Percentiles rank a stretch among this genome's conserved stretches.
These are phyloP conservation scores for Diplodia intermedia DNA, from an alignment of 2,329 filamentous ascomycete species.

Conservation along the genomic window DNA sequence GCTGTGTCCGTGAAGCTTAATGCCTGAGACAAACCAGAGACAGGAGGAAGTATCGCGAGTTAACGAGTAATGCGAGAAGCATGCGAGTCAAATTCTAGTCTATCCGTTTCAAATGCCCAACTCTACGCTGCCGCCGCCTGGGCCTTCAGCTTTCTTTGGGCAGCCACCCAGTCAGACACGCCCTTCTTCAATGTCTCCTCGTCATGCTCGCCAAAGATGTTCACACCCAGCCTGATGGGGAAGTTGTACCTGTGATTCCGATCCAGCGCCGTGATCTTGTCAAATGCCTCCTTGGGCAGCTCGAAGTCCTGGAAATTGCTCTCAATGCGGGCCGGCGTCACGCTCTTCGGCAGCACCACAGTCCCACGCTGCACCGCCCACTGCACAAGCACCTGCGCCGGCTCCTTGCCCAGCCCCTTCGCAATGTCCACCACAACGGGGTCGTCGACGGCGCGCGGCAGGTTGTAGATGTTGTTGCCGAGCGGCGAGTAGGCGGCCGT, in stretches of 20 bases:
- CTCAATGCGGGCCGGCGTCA: conserved; percentile 40
- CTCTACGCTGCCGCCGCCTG: conserved; percentile 7
- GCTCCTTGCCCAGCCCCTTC: conserved; percentile 73
- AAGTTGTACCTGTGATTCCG: conserved; percentile 44
- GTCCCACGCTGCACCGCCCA: conserved; percentile 84
- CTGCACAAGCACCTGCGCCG: conserved; percentile 81
- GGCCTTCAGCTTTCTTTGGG: conserved; percentile 39
- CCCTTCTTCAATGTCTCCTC: conserved; percentile 38
- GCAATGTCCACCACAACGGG: conserved; percentile 70
- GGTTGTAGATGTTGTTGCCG: conserved; percentile 66
- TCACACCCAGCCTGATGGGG: conserved; percentile 31
- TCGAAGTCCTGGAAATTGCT: conserved; percentile 47
- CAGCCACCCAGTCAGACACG: conserved; percentile 47
- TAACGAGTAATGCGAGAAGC: not conserved
- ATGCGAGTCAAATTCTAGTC: not conserved
- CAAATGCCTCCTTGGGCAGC: conserved; percentile 41
- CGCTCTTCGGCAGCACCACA: conserved; percentile 78
- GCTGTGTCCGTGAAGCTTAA: not conserved
- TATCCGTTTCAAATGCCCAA: not conserved
- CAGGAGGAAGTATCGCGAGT: not conserved
- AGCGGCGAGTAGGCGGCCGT: conserved; percentile 57
- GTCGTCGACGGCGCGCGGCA: conserved; percentile 73
- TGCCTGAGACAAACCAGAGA: not conserved
- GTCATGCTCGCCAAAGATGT: conserved; percentile 31
- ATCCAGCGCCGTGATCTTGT: conserved; percentile 47